These are phyloP conservation scores for Athelia sp. DNA, from an alignment of 1,284 basidiomycete genomes.

Conservation along the genomic window DNA sequence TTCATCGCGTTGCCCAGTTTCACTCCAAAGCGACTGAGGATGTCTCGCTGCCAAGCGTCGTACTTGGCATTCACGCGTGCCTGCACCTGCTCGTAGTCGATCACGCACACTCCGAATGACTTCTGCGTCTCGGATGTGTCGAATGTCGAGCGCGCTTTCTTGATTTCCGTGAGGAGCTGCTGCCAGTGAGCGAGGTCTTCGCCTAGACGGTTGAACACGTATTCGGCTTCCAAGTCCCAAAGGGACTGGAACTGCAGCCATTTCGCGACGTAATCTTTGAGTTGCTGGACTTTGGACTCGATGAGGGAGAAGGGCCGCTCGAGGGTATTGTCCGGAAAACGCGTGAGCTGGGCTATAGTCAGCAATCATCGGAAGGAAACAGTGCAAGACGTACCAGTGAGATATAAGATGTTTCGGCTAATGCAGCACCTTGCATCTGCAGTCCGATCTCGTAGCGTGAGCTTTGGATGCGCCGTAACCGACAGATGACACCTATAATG, in stretches of 20 bases:
- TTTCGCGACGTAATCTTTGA: constrained; percentile 90
- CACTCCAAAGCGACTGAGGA: constrained; percentile 86
- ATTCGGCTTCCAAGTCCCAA: constrained; percentile 97
- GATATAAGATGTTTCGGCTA: constrained; percentile 74
- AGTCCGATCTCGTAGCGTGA: constrained; percentile 95
- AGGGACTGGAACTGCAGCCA: constrained; percentile 99
- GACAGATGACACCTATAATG: constrained; percentile 88
- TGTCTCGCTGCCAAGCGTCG: constrained; percentile 96
- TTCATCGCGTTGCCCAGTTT: constrained; percentile 95
- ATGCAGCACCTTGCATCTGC: constrained; percentile 68
- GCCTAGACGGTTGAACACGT: constrained; percentile 91
- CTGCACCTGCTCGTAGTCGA: constrained; percentile 98
- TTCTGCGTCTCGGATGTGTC: constrained; percentile 94
- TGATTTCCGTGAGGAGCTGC: constrained; percentile 92
- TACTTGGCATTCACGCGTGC: constrained; percentile 97
- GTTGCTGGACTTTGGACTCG: constrained; percentile 82
- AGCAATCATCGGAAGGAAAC: constrained; percentile 1
- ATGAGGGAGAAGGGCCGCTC: constrained; percentile 83
- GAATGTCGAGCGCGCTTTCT: constrained; percentile 92
- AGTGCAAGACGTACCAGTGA: constrained; percentile 69
- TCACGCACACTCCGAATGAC: constrained; percentile 87
- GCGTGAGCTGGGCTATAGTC: constrained; percentile 55
- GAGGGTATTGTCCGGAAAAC: constrained; percentile 71
- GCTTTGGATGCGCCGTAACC: constrained; percentile 84
- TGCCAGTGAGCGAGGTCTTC: constrained; percentile 94